These are phyloP conservation scores for Lathyrus sativus DNA, from an alignment of 306 rosid genomes.

Conservation along the genomic window DNA sequence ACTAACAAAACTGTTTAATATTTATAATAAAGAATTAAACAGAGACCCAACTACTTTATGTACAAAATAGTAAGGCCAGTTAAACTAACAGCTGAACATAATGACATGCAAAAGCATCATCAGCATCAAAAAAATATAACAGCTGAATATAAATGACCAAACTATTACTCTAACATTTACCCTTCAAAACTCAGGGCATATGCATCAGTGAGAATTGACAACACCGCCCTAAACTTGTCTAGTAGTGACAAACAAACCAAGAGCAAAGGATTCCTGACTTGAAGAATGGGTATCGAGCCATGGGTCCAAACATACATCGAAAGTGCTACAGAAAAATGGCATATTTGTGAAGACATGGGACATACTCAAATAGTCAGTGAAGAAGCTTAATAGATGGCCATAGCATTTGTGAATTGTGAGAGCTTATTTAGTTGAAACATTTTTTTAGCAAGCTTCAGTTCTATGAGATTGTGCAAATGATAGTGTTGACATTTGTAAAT, in stretches of 20 bases:
- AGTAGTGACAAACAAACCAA: not conserved
- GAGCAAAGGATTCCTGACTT: no score
- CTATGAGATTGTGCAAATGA: not conserved
- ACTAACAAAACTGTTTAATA: not conserved
- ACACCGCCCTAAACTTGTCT: not conserved
- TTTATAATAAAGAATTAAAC: not conserved
- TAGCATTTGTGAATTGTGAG: not conserved
- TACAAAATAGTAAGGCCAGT: not conserved
- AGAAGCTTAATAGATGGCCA: not conserved
- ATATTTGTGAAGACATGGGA: no score
- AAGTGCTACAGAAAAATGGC: no score
- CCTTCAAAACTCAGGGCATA: conserved; percentile 3
- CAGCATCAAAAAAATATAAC: not conserved
- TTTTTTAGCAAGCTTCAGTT: not conserved
- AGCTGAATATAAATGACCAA: conserved; percentile 10
- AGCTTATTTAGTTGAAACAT: not conserved
- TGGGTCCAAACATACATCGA: no score
- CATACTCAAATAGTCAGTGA: not conserved
- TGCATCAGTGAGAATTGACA: not conserved
- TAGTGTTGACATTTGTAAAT: no score
- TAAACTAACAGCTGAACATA: conserved; percentile 2
- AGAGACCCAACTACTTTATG: not conserved
- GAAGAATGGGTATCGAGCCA: no score
- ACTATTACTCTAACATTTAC: conserved; percentile 7
- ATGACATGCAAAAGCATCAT: not conserved